These are phyloP conservation scores for Boletus sp. DNA, from an alignment of 768 basidiomycete genomes.

Conservation along the genomic window DNA sequence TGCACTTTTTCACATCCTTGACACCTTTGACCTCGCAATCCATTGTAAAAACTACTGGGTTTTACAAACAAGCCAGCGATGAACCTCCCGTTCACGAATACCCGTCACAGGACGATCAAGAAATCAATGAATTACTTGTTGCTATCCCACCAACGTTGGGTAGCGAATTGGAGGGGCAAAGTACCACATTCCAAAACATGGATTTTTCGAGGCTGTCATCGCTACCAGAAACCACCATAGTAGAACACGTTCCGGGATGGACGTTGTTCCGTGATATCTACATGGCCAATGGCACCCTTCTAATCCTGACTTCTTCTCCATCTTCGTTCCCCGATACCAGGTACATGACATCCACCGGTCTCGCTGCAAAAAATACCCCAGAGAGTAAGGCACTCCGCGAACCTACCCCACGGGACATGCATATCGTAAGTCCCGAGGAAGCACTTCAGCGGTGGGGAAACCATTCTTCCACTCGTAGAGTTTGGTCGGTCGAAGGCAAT, in stretches of 20 bases:
- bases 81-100: not conserved
- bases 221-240: slow-evolving; percentile 52
- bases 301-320: slow-evolving; percentile 53
- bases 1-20: slow-evolving; percentile 50
- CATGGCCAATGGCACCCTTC: slow-evolving; percentile 79
- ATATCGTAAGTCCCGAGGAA: slow-evolving; percentile 54
- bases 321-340: slow-evolving; percentile 43
- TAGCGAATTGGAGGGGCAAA: not conserved
- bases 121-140: not conserved
- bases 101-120: slow-evolving; percentile 4
- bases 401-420: slow-evolving; percentile 62
- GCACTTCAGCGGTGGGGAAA: slow-evolving; percentile 62
- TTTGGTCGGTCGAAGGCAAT: slow-evolving; percentile 68
- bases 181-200: not conserved
- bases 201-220: slow-evolving; percentile 8
- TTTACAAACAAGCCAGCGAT: slow-evolving; percentile 9
- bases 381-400: slow-evolving; percentile 66
- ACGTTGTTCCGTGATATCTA: slow-evolving; percentile 81
- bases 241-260: slow-evolving; percentile 78
- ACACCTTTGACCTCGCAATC: slow-evolving; percentile 30
- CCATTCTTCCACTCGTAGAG: slow-evolving; percentile 41
- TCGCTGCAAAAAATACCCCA: slow-evolving; percentile 52
- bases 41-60: slow-evolving; percentile 30
- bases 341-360: slow-evolving; percentile 66
- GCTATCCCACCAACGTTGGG: not conserved